A percentile compares a stretch with the other conserved stretches of the same genome.
These are phyloP conservation scores for Ophiostoma ulmi DNA, from an alignment of 2,329 filamentous ascomycete species.

Conservation along the genomic window DNA sequence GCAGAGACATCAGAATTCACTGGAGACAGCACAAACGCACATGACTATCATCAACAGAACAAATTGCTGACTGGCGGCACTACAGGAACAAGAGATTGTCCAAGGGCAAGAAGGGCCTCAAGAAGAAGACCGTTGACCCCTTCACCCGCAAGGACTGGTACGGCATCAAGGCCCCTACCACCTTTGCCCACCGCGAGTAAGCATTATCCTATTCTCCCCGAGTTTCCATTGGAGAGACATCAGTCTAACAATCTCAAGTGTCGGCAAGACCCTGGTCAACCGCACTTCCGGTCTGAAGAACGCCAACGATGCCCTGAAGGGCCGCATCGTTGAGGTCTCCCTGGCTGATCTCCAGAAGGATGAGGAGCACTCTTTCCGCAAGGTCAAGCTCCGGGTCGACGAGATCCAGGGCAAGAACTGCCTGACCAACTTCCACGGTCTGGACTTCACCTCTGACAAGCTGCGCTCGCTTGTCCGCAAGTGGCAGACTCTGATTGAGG, in stretches of 20 bases:
- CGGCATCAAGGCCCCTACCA: slow-evolving; percentile 94
- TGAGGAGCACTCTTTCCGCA: slow-evolving; percentile 99
- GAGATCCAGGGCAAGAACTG: slow-evolving; percentile 99
- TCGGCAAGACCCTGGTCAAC: slow-evolving; percentile 99
- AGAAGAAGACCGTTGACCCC: slow-evolving; percentile 98
- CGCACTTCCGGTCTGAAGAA: slow-evolving; percentile 99
- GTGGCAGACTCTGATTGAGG: slow-evolving; percentile 99
- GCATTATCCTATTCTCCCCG: slow-evolving; percentile 32
- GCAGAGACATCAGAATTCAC: neutral
- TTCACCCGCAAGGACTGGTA: slow-evolving; percentile 99
- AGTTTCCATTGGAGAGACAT: neutral
- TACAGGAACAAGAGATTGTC: slow-evolving; percentile 98
- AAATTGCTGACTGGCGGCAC: slow-evolving; percentile 15
- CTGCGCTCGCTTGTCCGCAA: slow-evolving; percentile 98
- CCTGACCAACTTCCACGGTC: slow-evolving; percentile 99
- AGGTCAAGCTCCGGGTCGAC: slow-evolving; percentile 97
- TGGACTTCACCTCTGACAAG: slow-evolving; percentile 99
- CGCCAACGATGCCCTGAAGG: slow-evolving; percentile 98
- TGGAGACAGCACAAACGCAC: neutral
- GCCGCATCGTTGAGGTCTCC: slow-evolving; percentile 97
- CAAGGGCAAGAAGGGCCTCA: slow-evolving; percentile 99
- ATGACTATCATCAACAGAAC: neutral
- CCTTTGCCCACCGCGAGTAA: slow-evolving; percentile 96
- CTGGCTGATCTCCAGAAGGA: slow-evolving; percentile 99
- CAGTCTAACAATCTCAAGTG: slow-evolving; percentile 56